Conservation (phyloP, 179 eudicot species). For the Beta lomatogona region DNA sequence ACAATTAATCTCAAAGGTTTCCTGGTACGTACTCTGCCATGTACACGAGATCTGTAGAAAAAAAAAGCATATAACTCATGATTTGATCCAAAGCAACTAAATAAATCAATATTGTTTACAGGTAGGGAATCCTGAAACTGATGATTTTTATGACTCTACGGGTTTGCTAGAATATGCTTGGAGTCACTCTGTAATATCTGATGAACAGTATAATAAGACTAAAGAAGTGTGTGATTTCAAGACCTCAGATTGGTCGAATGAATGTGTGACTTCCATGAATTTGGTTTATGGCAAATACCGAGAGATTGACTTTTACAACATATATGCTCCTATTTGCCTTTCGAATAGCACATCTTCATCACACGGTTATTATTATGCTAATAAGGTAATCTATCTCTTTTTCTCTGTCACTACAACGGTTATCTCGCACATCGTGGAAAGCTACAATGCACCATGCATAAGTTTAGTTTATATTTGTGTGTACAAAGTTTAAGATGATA, state of each 20-base stretch:
- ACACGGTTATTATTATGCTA: background rate
- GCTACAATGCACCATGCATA: background rate
- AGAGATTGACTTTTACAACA: constrained; percentile 67
- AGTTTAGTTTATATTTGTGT: background rate
- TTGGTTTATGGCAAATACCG: constrained; percentile 42
- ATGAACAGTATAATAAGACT: constrained; percentile 41
- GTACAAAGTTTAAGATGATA: background rate
- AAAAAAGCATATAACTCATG: background rate
- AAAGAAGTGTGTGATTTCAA: constrained; percentile 52
- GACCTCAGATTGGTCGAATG: constrained; percentile 41
- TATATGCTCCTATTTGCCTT: constrained; percentile 62
- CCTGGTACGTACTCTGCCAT: constrained; percentile 42
- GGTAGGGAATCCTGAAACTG: constrained; percentile 74
- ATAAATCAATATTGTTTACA: constrained; percentile 22
- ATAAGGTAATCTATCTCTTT: constrained; percentile 23
- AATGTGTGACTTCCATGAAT: constrained; percentile 43
- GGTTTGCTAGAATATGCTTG: constrained; percentile 71
- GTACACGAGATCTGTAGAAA: background rate
- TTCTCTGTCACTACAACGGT: background rate
- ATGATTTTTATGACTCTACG: constrained; percentile 54
- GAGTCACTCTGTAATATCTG: constrained; percentile 70
- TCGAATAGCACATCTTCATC: constrained; percentile 33
- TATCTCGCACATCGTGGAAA: background rate
- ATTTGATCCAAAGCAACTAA: background rate
- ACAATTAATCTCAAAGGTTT: constrained; percentile 67